Percentiles rank a stretch among this genome's conserved stretches.
phyloP scores from a whole-genome alignment of 345 rosid species.

The Aquilaria sinensis region DNA sequence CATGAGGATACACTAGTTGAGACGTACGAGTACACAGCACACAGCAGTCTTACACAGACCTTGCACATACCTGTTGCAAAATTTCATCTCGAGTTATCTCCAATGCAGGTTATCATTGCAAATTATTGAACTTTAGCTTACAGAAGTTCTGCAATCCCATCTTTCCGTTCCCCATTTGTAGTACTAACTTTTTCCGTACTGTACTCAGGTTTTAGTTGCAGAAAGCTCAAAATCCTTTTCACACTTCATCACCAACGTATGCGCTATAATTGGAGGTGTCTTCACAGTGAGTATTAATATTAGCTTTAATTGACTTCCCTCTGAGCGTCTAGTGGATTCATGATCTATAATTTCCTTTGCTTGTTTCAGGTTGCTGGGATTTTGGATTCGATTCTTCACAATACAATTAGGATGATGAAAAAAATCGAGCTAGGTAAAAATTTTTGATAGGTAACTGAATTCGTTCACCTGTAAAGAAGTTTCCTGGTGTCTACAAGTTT shows the following conservation, averaged over 20 bases:
- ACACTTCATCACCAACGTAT: constrained; percentile 88
- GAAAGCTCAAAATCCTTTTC: constrained; percentile 83
- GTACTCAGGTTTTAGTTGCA: constrained; percentile 68
- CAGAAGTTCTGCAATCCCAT: background rate
- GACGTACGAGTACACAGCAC: constrained; percentile 96
- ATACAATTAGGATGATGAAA: constrained; percentile 78
- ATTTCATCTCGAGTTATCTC: constrained; percentile 95
- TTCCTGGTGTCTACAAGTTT: too few species aligned
- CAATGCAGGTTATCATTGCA: constrained; percentile 76
- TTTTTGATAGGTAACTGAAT: constrained; percentile 39
- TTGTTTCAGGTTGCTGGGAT: constrained; percentile 87
- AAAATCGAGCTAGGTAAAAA: constrained; percentile 93
- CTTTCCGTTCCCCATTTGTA: background rate
- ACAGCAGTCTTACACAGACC: constrained; percentile 80
- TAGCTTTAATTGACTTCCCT: background rate
- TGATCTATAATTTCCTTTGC: background rate
- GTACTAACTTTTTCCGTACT: background rate
- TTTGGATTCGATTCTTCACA: constrained; percentile 78
- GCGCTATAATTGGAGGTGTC: constrained; percentile 95
- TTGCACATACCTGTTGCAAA: constrained; percentile 70
- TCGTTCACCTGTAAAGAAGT: constrained; percentile 12
- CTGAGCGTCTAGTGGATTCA: background rate
- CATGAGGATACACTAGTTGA: constrained; percentile 49
- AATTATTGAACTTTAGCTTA: background rate
- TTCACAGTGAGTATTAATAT: constrained; percentile 72